Conservation (phyloP, 1,284 basidiomycete genomes). For the Coriolopsis trogii region DNA sequence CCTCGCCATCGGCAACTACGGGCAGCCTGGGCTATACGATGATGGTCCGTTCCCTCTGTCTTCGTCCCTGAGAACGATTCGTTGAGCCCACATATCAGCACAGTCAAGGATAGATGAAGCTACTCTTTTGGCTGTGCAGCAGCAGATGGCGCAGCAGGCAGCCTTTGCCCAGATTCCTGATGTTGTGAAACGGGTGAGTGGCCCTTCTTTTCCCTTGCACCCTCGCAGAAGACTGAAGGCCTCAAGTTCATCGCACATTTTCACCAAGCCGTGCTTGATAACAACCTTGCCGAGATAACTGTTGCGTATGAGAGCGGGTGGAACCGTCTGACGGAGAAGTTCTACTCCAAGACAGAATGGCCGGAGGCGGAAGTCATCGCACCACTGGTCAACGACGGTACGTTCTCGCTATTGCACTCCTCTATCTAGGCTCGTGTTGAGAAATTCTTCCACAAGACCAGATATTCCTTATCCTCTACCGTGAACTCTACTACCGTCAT, state of each 20-base stretch:
- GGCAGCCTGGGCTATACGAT: conserved; percentile 67
- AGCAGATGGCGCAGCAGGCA: conserved; percentile 79
- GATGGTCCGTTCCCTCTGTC: conserved; percentile 51
- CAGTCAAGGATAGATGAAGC: conserved; percentile 68
- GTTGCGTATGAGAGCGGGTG: conserved; percentile 94
- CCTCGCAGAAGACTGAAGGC: neutral
- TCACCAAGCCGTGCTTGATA: conserved; percentile 85
- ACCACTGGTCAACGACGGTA: conserved; percentile 90
- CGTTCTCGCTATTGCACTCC: conserved; percentile 22
- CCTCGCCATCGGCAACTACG: conserved; percentile 71
- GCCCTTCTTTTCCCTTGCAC: conserved; percentile 1
- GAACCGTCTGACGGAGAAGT: conserved; percentile 96
- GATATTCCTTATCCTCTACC: conserved; percentile 95
- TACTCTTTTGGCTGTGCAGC: conserved; percentile 69
- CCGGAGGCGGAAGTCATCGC: conserved; percentile 96
- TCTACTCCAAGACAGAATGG: conserved; percentile 95
- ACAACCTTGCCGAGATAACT: conserved; percentile 88
- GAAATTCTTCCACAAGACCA: conserved; percentile 77
- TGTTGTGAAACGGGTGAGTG: conserved; percentile 75
- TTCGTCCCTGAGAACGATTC: neutral
- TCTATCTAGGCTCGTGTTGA: neutral
- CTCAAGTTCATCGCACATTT: conserved; percentile 88
- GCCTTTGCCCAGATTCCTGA: conserved; percentile 81
- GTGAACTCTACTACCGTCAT: conserved; percentile 93
- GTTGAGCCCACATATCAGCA: conserved; percentile 19